phyloP scores from a whole-genome alignment of 176 grass and related monocot species.

The Avena sativa region DNA sequence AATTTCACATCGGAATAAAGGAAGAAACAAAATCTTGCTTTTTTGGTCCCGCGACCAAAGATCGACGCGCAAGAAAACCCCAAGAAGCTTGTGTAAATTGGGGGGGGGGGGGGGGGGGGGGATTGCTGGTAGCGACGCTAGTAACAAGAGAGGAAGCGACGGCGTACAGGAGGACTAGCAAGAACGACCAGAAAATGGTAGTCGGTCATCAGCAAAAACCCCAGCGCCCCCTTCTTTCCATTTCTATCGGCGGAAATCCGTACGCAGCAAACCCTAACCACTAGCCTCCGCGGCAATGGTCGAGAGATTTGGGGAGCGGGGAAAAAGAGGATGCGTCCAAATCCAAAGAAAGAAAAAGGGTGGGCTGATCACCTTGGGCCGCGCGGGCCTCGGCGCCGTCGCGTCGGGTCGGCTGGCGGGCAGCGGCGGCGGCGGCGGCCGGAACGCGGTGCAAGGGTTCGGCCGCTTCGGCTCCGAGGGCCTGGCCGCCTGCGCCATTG shows the following conservation, averaged over 20 bases:
- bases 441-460: constrained; percentile 2
- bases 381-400: background rate
- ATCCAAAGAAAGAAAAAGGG: background rate
- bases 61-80: background rate
- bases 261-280: constrained; percentile 7
- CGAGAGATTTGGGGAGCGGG: background rate
- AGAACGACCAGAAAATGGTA: too few relatives aligned
- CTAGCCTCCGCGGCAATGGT: background rate
- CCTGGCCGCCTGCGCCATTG: constrained; percentile 33
- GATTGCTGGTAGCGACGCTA: background rate
- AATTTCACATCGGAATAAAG: background rate
- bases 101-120: background rate
- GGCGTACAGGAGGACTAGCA: background rate
- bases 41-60: background rate
- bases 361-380: constrained; percentile 47
- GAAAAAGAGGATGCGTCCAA: background rate
- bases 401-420: background rate
- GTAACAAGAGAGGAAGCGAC: background rate
- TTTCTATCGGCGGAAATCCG: background rate
- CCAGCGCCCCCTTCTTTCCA: background rate
- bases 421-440: background rate
- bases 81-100: background rate
- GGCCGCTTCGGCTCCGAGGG: background rate
- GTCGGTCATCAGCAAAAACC: background rate
- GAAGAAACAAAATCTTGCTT: background rate